These are phyloP conservation scores for Acorus calamus DNA, from an alignment of 106 monocot species.

Conservation along the genomic window DNA sequence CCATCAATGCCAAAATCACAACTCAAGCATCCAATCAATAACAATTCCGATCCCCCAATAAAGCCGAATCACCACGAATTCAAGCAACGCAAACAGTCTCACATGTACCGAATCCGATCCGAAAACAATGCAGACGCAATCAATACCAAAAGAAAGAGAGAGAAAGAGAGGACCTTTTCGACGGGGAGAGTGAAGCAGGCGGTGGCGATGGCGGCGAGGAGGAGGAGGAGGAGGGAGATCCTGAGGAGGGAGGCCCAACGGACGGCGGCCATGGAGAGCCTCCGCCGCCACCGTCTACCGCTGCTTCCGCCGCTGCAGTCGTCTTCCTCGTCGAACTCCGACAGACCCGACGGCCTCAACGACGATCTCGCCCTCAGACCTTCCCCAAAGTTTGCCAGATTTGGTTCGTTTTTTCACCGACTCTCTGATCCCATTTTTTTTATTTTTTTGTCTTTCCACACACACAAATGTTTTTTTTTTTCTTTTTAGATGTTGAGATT, in stretches of 20 bases:
- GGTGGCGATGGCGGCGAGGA: constrained; percentile 48
- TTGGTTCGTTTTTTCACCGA: background rate
- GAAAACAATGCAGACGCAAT: background rate
- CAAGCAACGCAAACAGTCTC: no score
- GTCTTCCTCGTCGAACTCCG: constrained; percentile 3
- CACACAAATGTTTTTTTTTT: no score
- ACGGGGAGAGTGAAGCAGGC: constrained; percentile 54
- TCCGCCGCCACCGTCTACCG: constrained; percentile 59
- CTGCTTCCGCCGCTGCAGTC: constrained; percentile 24
- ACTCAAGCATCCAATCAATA: no score
- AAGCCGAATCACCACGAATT: no score
- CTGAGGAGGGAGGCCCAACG: constrained; percentile 42
- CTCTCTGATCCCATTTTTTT: no score
- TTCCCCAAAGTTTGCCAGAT: constrained; percentile 43
- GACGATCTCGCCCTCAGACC: constrained; percentile 18
- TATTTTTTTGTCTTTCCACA: no score
- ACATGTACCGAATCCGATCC: no score
- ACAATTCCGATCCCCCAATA: no score
- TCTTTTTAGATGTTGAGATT: no score
- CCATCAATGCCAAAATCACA: no score
- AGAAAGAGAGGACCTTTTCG: constrained; percentile 41
- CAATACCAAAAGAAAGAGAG: background rate
- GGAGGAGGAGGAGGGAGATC: constrained; percentile 49
- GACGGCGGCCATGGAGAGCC: constrained; percentile 32
- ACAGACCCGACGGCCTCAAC: background rate